A percentile compares a stretch with the other conserved stretches of the same genome.
These are phyloP conservation scores for Gymnopilus junonius DNA, from an alignment of 768 basidiomycete genomes.

Conservation along the genomic window DNA sequence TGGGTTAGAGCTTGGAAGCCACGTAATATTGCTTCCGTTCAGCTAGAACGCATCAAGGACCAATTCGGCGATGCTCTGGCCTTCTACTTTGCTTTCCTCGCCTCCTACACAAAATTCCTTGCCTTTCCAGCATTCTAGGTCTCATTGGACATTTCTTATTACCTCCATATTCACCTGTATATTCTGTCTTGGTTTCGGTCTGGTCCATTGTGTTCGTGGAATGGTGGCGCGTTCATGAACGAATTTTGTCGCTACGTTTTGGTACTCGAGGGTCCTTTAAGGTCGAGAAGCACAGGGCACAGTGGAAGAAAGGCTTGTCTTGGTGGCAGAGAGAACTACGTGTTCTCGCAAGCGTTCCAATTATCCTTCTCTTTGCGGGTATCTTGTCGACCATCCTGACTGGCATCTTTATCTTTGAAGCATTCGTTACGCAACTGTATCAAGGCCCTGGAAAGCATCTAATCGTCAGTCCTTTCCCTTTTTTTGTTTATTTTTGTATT, in stretches of 20 bases:
- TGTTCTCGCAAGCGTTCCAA: constrained; percentile 68
- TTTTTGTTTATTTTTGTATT: neutral
- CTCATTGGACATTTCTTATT: constrained; percentile 70
- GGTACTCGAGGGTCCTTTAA: constrained; percentile 78
- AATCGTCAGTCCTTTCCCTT: constrained; percentile 56
- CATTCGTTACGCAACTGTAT: constrained; percentile 88
- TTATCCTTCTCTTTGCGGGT: constrained; percentile 74
- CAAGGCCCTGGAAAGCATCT: constrained; percentile 82
- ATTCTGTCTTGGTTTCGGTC: constrained; percentile 74
- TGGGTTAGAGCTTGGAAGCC: constrained; percentile 83
- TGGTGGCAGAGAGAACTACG: constrained; percentile 82
- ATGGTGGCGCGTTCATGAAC: constrained; percentile 89
- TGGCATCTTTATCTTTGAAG: constrained; percentile 85
- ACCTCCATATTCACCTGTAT: constrained; percentile 74
- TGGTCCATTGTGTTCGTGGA: constrained; percentile 92
- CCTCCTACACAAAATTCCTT: constrained; percentile 81
- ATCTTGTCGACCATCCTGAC: constrained; percentile 75
- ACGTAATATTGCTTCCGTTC: constrained; percentile 61
- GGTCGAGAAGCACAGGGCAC: constrained; percentile 74
- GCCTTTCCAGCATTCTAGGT: constrained; percentile 78
- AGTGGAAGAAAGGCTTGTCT: constrained; percentile 54
- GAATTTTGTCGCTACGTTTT: constrained; percentile 81
- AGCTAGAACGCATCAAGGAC: constrained; percentile 72
- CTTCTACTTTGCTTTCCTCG: constrained; percentile 89
- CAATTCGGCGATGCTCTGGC: constrained; percentile 85